Percentiles rank a stretch among this genome's conserved stretches.
phyloP scores from a whole-genome alignment of 805 yeast species.

The Cyberlindnera euphorbiiphila region DNA sequence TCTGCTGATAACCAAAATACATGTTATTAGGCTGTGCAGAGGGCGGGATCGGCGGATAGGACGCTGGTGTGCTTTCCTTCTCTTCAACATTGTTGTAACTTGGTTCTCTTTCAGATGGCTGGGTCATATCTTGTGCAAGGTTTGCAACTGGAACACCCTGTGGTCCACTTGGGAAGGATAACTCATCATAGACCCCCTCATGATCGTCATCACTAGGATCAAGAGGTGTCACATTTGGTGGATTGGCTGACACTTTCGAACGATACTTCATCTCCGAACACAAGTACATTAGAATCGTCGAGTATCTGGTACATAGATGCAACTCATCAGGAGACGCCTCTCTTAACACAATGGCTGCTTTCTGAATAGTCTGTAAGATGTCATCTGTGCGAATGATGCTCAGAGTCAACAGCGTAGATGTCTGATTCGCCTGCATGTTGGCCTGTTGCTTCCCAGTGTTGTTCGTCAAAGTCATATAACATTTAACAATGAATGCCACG shows the following conservation, averaged over 20 bases:
- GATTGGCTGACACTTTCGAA: constrained; percentile 28
- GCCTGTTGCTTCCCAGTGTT: constrained; percentile 29
- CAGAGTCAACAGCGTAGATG: constrained; percentile 46
- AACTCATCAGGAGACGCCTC: constrained; percentile 89
- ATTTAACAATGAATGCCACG: constrained; percentile 85
- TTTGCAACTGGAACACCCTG: too few species aligned
- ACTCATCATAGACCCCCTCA: constrained; percentile 8
- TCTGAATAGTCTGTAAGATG: constrained; percentile 60
- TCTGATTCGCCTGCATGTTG: constrained; percentile 35
- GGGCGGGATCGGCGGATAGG: constrained; percentile 12
- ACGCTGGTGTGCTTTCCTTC: constrained; percentile 3
- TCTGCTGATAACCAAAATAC: constrained; percentile 24
- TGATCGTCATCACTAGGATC: constrained; percentile 22
- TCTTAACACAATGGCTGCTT: constrained; percentile 66
- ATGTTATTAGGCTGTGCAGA: constrained; percentile 9
- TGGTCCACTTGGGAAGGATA: too few species aligned
- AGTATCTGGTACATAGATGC: constrained; percentile 77
- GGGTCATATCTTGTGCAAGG: too few species aligned
- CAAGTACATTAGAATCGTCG: constrained; percentile 69
- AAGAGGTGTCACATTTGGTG: constrained; percentile 27
- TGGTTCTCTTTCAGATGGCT: too few species aligned
- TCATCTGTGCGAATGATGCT: constrained; percentile 70
- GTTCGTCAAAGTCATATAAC: constrained; percentile 59
- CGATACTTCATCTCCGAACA: constrained; percentile 68
- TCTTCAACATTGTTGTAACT: too few species aligned